Conservation (phyloP, 106 monocot genomes). For the Dendrobium huoshanense region DNA sequence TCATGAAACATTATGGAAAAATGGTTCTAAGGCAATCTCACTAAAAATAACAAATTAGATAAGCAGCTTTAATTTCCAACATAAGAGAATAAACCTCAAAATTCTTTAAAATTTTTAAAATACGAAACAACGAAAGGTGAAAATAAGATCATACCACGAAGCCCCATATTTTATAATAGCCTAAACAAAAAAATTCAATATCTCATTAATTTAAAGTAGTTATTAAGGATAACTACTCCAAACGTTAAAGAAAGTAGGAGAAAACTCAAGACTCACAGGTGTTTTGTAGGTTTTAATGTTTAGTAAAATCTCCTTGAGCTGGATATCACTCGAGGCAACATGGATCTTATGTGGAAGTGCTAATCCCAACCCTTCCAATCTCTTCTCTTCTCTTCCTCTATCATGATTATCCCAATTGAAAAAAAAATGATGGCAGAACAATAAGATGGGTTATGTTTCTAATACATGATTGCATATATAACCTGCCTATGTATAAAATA, state of each 20-base stretch:
- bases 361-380: conserved; percentile 6
- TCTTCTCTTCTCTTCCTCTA: neutral
- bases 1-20: neutral
- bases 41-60: neutral
- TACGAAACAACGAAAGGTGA: neutral
- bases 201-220: neutral
- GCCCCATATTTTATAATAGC: conserved; percentile 37
- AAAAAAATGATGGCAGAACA: neutral
- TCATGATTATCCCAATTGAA: neutral
- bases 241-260: neutral
- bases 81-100: neutral
- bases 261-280: conserved; percentile 7
- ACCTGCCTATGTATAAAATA: neutral
- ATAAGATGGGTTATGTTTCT: neutral
- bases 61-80: neutral
- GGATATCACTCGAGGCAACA: conserved; percentile 10
- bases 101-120: neutral
- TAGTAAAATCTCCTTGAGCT: conserved; percentile 25
- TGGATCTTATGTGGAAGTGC: conserved; percentile 9
- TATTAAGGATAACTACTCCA: neutral
- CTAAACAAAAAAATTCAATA: conserved; percentile 13
- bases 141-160: conserved; percentile 24
- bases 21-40: neutral
- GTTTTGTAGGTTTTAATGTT: conserved; percentile 25
- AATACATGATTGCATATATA: neutral